A percentile compares a stretch with the other conserved stretches of the same genome.
phyloP scores from a whole-genome alignment of 176 grass and related monocot genomes.

The Tillandsia fasciculata region DNA sequence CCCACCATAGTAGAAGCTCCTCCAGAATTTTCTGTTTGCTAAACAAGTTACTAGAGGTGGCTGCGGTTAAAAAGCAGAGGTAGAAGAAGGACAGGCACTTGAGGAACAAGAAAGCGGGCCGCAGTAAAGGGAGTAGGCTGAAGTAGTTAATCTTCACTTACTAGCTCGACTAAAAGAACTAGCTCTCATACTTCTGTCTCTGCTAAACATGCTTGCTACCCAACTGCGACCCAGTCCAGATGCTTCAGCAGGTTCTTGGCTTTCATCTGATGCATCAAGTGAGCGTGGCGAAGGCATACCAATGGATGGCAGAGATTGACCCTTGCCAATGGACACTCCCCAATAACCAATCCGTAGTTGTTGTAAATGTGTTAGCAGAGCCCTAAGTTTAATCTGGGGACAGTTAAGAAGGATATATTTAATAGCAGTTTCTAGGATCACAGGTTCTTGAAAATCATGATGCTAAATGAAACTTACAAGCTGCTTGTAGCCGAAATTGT shows the following conservation, averaged over 20 bases:
- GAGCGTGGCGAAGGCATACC: slow-evolving; percentile 78
- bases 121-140: background rate
- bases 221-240: slow-evolving; percentile 90
- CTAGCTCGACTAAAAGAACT: slow-evolving; percentile 69
- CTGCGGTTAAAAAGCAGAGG: no score
- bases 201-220: slow-evolving; percentile 99
- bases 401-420: slow-evolving; percentile 21
- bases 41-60: no score
- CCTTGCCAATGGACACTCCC: slow-evolving; percentile 64
- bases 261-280: slow-evolving; percentile 70
- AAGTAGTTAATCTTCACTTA: slow-evolving; percentile 34
- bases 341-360: slow-evolving; percentile 91
- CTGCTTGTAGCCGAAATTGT: slow-evolving; percentile 95
- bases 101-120: background rate
- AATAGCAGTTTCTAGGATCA: slow-evolving; percentile 11
- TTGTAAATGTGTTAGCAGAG: slow-evolving; percentile 86
- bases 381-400: slow-evolving; percentile 86
- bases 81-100: background rate
- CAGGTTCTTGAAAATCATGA: slow-evolving; percentile 9
- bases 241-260: slow-evolving; percentile 81
- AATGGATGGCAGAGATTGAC: slow-evolving; percentile 34
- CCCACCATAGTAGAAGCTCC: no score
- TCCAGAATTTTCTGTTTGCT: background rate
- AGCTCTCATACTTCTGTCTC: slow-evolving; percentile 83
- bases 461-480: slow-evolving; percentile 58